Evolutionary conservation across 306 rosid species (phyloP), one percentile per base, ranked within the genome.

Genomic region (Mimosa bimucronata): DNA sequence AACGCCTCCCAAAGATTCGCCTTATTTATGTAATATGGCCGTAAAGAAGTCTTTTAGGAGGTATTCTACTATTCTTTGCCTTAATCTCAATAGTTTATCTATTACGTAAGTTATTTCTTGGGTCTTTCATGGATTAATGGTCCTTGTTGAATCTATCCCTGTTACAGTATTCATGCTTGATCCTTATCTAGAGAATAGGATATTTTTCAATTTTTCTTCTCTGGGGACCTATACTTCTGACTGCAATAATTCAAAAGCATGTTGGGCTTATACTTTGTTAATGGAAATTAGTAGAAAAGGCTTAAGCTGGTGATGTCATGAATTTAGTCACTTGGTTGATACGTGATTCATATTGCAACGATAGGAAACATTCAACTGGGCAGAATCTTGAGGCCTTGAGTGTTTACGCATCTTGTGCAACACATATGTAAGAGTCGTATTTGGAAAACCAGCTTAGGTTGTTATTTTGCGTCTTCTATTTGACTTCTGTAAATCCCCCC

Each of bases 21-120:
- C 98, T 62, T 92, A 94, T 53, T 89, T 95, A 30, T 84, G 85
- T 55, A 90, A 95, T 83, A 92, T 92, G 98, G 84, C 92, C 0
- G 96, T 95, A 18, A 74, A 77, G 15, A 75, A 80, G 46, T 82
- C 85, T 71, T 91, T 95, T 46, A 82, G 97, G 74, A 90, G 98
- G 98, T 94, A 74, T 19, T 34, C 38, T 34, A 34, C 38, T 34
- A 34, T 34, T 60, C 71, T 77, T 67, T 50, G 34, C 60, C 61
- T 80, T 46, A n/a, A 64, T 45, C 30, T 68, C 25, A n/a, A 65
- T n/a, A 30, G 38, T 34, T 34, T 34, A 6, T 34, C 5, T 34
- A 34, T 34, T 34, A 6, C 3, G 5, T 34, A 34, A 34, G 46
- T 18, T 73, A 19, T 13, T 13, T 69, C 23, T 25, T 69, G 31